A percentile compares a stretch with the other conserved stretches of the same genome.
Conservation (phyloP, 2,329 filamentous ascomycete species). For the Trichoderma sp. region DNA sequence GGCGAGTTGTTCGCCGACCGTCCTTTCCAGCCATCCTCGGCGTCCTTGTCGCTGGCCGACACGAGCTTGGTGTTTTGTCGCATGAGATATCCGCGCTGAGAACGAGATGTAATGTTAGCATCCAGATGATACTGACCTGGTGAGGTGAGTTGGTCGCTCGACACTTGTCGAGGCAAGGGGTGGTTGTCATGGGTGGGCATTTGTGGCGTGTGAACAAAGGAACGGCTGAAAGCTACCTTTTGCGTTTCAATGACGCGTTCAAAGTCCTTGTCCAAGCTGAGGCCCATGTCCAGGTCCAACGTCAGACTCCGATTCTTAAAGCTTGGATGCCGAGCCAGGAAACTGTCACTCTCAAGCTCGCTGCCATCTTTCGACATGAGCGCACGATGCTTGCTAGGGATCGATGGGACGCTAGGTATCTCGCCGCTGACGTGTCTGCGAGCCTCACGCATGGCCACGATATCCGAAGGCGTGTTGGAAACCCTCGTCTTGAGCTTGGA, state of each 20-base stretch:
- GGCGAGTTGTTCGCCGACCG: constrained; percentile 70
- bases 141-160: constrained; percentile 35
- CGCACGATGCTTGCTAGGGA: constrained; percentile 62
- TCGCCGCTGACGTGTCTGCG: constrained; percentile 83
- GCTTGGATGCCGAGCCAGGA: constrained; percentile 66
- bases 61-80: constrained; percentile 97
- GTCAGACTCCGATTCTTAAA: constrained; percentile 83
- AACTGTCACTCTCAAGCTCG: constrained; percentile 46
- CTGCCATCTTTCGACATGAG: constrained; percentile 54
- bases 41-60: constrained; percentile 79
- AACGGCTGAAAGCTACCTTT: constrained; percentile 68
- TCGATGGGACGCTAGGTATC: constrained; percentile 60
- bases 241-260: constrained; percentile 92
- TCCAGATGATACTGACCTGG: constrained; percentile 37
- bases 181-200: constrained; percentile 18
- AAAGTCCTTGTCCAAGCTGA: constrained; percentile 89
- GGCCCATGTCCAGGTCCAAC: constrained; percentile 76
- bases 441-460: constrained; percentile 81
- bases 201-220: constrained; percentile 32
- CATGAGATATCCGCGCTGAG: constrained; percentile 98
- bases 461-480: constrained; percentile 83
- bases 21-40: constrained; percentile 56
- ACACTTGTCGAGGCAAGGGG: constrained; percentile 50
- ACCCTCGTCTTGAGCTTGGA: constrained; percentile 86
- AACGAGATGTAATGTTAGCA: constrained; percentile 65